Base-by-base conservation (phyloP, 768 basidiomycete genomes). In the Wakefieldia striispora region DNA sequence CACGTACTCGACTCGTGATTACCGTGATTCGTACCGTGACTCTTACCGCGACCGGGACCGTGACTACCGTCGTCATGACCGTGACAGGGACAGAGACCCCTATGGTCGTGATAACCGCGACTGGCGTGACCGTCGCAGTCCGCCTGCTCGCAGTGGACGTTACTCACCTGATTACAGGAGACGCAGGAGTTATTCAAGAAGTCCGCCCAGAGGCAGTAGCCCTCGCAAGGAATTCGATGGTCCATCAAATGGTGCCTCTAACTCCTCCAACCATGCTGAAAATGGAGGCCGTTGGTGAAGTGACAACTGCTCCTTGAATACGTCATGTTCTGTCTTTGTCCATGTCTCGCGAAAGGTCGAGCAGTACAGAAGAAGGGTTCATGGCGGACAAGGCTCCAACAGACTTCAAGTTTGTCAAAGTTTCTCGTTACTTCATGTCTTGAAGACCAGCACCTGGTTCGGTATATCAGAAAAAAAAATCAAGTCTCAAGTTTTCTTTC, bases 81-180 rank as follows among this genome's bases (percentile, higher is more conserved):
- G 72, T 34, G 77, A 81, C 38, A 71, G 62, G 56, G 81, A 83
- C 19, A 67, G 81, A 37, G 82, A 85, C 62, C 77, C 76, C 40
- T 86, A 85, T 55, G 86, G 85, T 49, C 77, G 87, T 41, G 86
- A 88, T 66, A 78, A 63, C 64, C 73, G 82, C 54, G 86, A 90
- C 59, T 88, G 87, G 83, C 81, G 87, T 57, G 88, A 91, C 58
- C 81, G 88, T 59, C 83, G 90, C 54, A 86, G 85, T 73, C 83
- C 86, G 43, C 73, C 84, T 49, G 81, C 85, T 47, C 74, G 81
- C 45, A 72, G 83, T 56, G 76, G 82, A 51, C 74, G 86, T 50
- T 84, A 88, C 74, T 89, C 86, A 55, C 88, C 88, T 53, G 87
- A 88, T 58, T 82, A 87, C 56, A 77, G 85, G 59, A 79, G 77